Evolutionary conservation across 257 asterid genomes (phyloP).

Genomic region (Solanum rostratum): DNA sequence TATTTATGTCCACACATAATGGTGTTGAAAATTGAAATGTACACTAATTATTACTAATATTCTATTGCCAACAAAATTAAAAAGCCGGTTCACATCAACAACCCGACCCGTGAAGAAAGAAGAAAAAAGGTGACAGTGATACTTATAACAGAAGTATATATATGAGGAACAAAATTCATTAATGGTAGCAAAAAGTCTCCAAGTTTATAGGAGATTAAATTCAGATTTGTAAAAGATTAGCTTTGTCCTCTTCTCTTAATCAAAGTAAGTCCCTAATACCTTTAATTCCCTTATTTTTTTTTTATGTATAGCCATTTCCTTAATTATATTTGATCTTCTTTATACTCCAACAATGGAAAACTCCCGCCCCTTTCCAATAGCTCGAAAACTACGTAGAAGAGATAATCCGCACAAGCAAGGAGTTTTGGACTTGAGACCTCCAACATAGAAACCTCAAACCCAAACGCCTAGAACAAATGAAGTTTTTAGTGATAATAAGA

Average conservation of each 20-base stretch:
- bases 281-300: background rate
- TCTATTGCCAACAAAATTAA: constrained; percentile 9
- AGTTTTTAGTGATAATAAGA: no score
- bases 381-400: no score
- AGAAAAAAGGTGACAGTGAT: background rate
- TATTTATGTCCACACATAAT: constrained; percentile 12
- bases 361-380: no score
- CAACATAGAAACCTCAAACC: no score
- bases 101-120: constrained; percentile 13
- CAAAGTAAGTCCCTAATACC: background rate
- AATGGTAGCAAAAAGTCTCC: constrained; percentile 7
- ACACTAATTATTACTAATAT: background rate
- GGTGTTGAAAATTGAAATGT: constrained; percentile 9
- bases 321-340: background rate
- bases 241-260: constrained; percentile 2
- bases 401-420: no score
- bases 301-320: background rate
- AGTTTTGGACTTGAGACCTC: no score
- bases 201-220: constrained; percentile 1
- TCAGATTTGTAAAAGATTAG: constrained; percentile 8
- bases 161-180: background rate
- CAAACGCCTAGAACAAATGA: no score
- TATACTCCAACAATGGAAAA: no score
- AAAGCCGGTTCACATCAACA: constrained; percentile 48
- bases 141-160: background rate